phyloP scores from a whole-genome alignment of 495 filamentous ascomycete species.

The Schizothecium vesticola region DNA sequence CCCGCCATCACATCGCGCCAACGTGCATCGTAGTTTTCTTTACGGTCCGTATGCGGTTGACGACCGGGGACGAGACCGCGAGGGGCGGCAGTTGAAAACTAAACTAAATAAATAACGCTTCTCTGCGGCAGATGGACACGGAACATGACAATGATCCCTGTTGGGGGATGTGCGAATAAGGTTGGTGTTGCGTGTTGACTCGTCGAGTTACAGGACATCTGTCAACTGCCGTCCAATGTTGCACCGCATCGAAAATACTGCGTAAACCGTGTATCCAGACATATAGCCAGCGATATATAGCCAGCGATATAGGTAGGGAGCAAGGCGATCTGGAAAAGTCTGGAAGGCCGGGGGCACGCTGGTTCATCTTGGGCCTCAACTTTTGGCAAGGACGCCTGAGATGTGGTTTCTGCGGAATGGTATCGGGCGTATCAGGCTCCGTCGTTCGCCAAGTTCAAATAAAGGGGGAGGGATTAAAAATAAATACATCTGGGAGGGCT shows the following conservation, averaged over 20 bases:
- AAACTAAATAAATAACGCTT: background rate
- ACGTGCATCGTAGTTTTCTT: background rate
- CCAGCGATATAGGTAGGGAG: background rate
- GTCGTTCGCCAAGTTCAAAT: rapidly evolving
- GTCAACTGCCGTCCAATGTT: background rate
- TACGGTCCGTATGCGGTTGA: no score
- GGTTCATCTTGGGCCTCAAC: background rate
- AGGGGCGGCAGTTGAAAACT: no score
- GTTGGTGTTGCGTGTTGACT: background rate
- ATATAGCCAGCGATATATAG: background rate
- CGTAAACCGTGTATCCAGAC: background rate
- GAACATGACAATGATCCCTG: background rate
- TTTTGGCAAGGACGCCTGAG: background rate
- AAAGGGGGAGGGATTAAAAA: background rate
- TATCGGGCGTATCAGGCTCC: background rate
- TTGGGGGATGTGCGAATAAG: background rate
- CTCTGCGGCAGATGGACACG: background rate
- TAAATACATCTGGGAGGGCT: background rate
- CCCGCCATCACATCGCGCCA: background rate
- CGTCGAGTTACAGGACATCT: background rate
- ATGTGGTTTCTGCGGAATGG: background rate
- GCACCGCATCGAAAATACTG: background rate
- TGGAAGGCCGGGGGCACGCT: background rate
- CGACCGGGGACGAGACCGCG: background rate
- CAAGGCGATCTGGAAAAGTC: background rate